Evolutionary conservation across 2,329 filamentous ascomycete genomes (phyloP).

Genomic region (Xenosphaeropsis pyriputrescens): DNA sequence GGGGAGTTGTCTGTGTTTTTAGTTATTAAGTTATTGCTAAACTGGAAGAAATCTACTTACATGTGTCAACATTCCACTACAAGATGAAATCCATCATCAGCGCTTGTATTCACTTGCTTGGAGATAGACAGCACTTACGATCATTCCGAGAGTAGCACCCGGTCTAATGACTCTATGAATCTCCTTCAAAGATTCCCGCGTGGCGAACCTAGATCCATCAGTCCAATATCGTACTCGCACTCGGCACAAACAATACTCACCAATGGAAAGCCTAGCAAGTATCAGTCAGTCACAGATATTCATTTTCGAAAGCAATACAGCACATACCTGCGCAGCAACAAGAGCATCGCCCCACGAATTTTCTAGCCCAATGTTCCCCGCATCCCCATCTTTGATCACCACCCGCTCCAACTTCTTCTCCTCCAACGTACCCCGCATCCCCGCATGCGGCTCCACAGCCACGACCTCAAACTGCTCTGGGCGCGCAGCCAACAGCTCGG

Average conservation of each 20-base stretch:
- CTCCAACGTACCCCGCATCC: conserved; percentile 48
- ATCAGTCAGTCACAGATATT: conserved; percentile 1
- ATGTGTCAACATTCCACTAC: conserved; percentile 58
- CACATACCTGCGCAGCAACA: conserved; percentile 50
- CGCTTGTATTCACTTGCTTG: too few species aligned
- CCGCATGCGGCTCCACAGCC: conserved; percentile 47
- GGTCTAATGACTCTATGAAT: conserved; percentile 53
- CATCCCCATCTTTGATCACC: conserved; percentile 39
- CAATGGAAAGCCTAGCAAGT: conserved; percentile 29
- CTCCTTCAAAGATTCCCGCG: conserved; percentile 41
- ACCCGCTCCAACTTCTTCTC: conserved; percentile 36
- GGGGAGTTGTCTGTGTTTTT: conserved; percentile 45
- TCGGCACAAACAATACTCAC: conserved; percentile 6
- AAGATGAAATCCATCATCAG: too few species aligned
- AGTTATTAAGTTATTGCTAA: conserved; percentile 1
- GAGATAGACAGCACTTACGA: conserved; percentile 16
- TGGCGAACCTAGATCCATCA: conserved; percentile 46
- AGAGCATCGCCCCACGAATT: conserved; percentile 49
- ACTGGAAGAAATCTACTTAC: conserved; percentile 24
- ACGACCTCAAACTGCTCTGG: conserved; percentile 43
- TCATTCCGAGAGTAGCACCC: conserved; percentile 43
- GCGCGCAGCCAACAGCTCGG: conserved; percentile 41
- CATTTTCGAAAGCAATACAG: not conserved
- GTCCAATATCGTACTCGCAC: not conserved
- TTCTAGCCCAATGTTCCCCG: conserved; percentile 37